These are phyloP conservation scores for Alternaria ethzedia DNA, from an alignment of 2,329 filamentous ascomycete species.

Conservation along the genomic window DNA sequence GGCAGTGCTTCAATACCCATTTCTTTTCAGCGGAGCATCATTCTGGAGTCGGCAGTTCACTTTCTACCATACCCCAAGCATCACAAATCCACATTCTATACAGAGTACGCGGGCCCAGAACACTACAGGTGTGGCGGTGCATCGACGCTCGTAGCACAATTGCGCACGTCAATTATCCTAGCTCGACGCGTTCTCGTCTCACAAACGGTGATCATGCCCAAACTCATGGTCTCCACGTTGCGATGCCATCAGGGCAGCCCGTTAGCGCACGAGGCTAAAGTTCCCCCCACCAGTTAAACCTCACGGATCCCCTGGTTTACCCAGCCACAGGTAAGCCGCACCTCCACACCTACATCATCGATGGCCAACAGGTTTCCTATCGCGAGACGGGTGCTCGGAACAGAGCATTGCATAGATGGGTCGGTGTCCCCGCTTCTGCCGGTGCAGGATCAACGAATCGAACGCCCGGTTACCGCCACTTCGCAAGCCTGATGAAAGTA, in stretches of 20 bases:
- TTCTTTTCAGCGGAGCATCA: constrained; percentile 2
- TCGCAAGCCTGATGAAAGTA: neutral
- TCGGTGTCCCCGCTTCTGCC: neutral
- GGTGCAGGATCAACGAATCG: neutral
- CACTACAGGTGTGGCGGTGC: constrained; percentile 1
- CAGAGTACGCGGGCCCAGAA: neutral
- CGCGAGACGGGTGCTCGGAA: constrained; percentile 2
- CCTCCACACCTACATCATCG: constrained; percentile 7
- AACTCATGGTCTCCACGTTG: neutral
- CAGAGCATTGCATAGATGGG: neutral
- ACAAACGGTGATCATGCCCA: neutral
- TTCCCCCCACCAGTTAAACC: neutral
- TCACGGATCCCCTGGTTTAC: neutral
- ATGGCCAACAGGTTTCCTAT: constrained; percentile 1
- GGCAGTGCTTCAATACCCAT: constrained; percentile 1
- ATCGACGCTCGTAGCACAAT: neutral
- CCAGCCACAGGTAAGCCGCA: constrained; percentile 1
- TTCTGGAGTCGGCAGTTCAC: constrained; percentile 1
- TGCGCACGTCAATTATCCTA: neutral
- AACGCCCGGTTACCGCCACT: neutral
- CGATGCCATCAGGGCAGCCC: neutral
- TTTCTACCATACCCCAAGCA: neutral
- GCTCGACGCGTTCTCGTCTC: neutral
- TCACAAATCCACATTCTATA: neutral
- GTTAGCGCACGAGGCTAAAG: neutral